Conservation (phyloP, 1,139 yeast genomes). For the Yamadazyma friedrichii region DNA sequence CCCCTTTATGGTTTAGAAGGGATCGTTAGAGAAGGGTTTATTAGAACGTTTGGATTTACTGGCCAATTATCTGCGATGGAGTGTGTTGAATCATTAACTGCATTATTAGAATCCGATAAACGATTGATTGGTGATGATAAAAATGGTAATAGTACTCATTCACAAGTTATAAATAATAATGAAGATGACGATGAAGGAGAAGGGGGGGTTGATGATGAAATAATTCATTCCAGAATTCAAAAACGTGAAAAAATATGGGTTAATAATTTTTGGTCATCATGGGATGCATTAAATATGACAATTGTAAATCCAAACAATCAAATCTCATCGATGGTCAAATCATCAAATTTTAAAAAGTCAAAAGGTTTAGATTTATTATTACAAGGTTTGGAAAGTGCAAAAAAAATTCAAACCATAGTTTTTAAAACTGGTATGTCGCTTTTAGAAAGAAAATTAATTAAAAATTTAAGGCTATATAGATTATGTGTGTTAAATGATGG, state of each 20-base stretch:
- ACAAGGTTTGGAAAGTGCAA: conserved; percentile 79
- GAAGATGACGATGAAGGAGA: conserved; percentile 20
- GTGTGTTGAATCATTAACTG: conserved; percentile 84
- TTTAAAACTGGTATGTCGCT: conserved; percentile 88
- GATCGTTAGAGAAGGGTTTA: conserved; percentile 80
- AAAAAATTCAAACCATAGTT: conserved; percentile 76
- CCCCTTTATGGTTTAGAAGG: conserved; percentile 82
- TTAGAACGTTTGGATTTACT: conserved; percentile 80
- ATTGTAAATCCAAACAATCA: conserved; percentile 13
- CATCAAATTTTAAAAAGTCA: conserved; percentile 26
- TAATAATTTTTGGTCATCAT: conserved; percentile 88
- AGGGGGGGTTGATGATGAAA: conserved; percentile 22
- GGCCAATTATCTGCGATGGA: conserved; percentile 92
- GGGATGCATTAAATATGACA: conserved; percentile 78
- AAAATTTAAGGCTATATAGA: conserved; percentile 76
- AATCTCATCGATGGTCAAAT: conserved; percentile 9
- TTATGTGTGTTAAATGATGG: conserved; percentile 87
- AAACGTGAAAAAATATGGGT: conserved; percentile 75
- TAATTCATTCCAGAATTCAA: conserved; percentile 43
- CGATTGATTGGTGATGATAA: conserved; percentile 19
- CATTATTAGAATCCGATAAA: conserved; percentile 71
- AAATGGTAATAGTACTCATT: conserved; percentile 3
- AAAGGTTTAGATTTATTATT: conserved; percentile 58
- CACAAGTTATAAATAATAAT: conserved; percentile 2
- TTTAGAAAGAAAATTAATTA: conserved; percentile 76